Base-by-base conservation (phyloP, 495 filamentous ascomycete genomes). In the Penicillium malachiteum region DNA sequence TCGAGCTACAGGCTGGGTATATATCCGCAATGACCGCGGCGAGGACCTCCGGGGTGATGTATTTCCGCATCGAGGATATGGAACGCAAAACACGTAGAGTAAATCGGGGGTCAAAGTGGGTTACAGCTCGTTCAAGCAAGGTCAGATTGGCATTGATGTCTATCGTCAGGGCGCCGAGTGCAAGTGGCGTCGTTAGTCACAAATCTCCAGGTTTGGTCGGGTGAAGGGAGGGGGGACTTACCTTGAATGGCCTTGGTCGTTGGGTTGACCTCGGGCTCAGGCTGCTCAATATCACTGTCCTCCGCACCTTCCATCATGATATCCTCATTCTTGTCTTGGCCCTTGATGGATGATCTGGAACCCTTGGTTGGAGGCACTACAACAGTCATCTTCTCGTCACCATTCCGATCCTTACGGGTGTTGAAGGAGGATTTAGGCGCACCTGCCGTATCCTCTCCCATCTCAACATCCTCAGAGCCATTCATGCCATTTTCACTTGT, bases 71-170 rank as follows among this genome's bases (percentile, higher is more conserved):
- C 54, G 91, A 91, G 38, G 94, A 96, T 75, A 96, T 95, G 54
- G 92, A 96, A 49, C 94, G 88, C 52, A 98, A 82, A 52, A 94
- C 94, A 59, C 95, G 83, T 52, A 98, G 86, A 45, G 92, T 89
- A 74, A 96, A 98, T 75, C 94, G 87, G 48, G 92, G 84, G 77
- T 98, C 94, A 68, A 97, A 98, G 63, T 96, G 83, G 57, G 87
- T 76, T 55, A 97, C 92, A 58, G 94, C 94, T 66, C 91, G 89
- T 60, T 96, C 92, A 56, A 98, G 83, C 30, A 97, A 83, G 50
- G 82, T 81, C 67, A 96, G 96, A 74, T 96, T 96, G 80, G 81
- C 84, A 76, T 92, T 92, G 79, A 97, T 96, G 68, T 96, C 94
- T 95, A 60, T 44, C 53, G 48, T 47, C 3, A 38, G 21, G 17